Conservation (phyloP, 192 early-diverging fungal species). For the Umbelopsis isabellina region DNA sequence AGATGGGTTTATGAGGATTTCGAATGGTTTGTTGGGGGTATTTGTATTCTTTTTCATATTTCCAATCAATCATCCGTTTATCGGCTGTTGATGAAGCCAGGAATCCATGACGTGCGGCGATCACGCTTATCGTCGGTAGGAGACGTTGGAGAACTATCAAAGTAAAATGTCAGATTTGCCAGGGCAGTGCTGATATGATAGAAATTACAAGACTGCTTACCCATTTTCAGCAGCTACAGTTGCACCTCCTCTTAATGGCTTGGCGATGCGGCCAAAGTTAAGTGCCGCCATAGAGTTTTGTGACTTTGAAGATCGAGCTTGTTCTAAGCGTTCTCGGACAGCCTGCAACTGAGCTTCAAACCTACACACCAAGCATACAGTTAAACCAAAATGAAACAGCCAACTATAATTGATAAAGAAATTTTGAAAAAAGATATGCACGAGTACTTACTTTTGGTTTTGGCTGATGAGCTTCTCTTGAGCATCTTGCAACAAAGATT, state of each 20-base stretch:
- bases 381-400: neutral
- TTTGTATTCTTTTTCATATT: constrained; percentile 1
- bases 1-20: neutral
- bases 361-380: constrained; percentile 35
- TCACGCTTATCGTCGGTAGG: constrained; percentile 33
- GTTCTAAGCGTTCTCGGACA: constrained; percentile 74
- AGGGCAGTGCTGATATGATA: constrained; percentile 24
- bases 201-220: constrained; percentile 24
- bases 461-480: constrained; percentile 77
- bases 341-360: constrained; percentile 76
- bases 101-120: constrained; percentile 42
- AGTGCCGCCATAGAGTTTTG: constrained; percentile 25
- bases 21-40: neutral
- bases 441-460: constrained; percentile 57
- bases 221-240: constrained; percentile 30
- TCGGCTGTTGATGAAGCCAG: constrained; percentile 35
- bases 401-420: neutral
- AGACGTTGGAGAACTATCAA: constrained; percentile 26
- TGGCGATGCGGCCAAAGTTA: constrained; percentile 68
- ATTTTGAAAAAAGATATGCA: too few relatives aligned
- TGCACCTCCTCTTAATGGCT: constrained; percentile 81
- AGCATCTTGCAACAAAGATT: constrained; percentile 77
- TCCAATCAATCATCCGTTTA: constrained; percentile 3
- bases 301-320: constrained; percentile 59
- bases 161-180: neutral